Base-by-base conservation (phyloP, 345 rosid species). In the Linum trigynum region DNA sequence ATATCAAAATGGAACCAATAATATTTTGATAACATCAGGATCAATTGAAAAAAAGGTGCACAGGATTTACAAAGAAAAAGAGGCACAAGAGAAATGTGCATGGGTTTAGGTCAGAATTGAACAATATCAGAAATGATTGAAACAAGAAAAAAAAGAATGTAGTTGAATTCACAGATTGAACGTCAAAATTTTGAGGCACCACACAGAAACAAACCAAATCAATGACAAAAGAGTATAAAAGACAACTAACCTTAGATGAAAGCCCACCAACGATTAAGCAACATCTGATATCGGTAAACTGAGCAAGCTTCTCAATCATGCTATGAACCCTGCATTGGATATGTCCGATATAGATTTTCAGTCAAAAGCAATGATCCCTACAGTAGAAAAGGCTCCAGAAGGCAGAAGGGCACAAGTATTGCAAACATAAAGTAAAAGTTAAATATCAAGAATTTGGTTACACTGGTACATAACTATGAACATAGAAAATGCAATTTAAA, bases 181-280 rank as follows among this genome's bases (percentile, higher is more conserved):
- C 32, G 32, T 23, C 32, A 41, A 4, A 8, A 41, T 41, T 41
- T 48, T 48, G 53, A 32, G 38, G 40, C 35, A 59, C 42, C 69
- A 55, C 15, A 7, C 2, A 32, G 5, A 11, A 14, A 16, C n/a
- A 51, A 15, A 70, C 5, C n/a, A 57, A 38, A 55, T 64, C 35
- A 40, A n/a, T 6, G n/a, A 9, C 2, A 39, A 3, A 62, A 10
- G 65, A 39, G 40, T 39, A 2, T 62, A 40, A 62, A 6, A 62
- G 65, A 56, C 50, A 64, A 32, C 82, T 55, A 68, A 94, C 99
- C 97, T 90, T 86, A 11, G 81, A 72, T 57, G 97, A 84, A 71
- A 94, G 95, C 62, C 99, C 99, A 53, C 99, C 99, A 65, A 94
- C 95, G 74, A 94, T 77, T 77, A 86, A 77, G 74, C 97, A 90